Conservation (phyloP, 2,329 filamentous ascomycete genomes). For the Talaromyces sp. region DNA sequence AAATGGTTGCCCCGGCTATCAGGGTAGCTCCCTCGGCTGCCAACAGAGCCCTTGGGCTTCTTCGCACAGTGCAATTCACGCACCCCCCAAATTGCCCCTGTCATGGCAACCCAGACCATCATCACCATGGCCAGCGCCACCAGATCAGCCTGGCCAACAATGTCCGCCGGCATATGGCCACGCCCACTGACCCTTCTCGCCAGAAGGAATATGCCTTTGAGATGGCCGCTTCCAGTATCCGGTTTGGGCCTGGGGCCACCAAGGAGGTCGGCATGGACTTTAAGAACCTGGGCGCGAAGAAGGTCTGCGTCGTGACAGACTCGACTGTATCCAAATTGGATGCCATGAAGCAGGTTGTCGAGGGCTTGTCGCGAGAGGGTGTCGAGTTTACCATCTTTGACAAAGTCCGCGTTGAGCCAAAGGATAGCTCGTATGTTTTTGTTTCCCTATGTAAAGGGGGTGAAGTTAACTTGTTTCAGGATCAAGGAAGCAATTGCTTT, state of each 20-base stretch:
- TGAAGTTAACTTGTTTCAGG: conserved; percentile 39
- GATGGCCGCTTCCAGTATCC: conserved; percentile 92
- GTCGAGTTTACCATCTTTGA: conserved; percentile 78
- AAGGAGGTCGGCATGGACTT: conserved; percentile 98
- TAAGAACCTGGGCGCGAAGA: conserved; percentile 80
- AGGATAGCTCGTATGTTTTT: conserved; percentile 71
- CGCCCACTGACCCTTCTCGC: conserved; percentile 64
- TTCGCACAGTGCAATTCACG: conserved; percentile 85
- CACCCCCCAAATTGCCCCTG: conserved; percentile 88
- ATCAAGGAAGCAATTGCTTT: conserved; percentile 87
- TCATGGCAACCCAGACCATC: conserved; percentile 80
- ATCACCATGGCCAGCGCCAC: conserved; percentile 56
- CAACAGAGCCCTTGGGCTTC: conserved; percentile 52
- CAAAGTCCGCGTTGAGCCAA: conserved; percentile 80
- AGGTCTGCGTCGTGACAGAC: conserved; percentile 91
- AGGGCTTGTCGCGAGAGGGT: conserved; percentile 72
- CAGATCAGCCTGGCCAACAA: conserved; percentile 50
- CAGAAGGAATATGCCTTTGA: conserved; percentile 98
- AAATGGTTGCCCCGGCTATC: conserved; percentile 37
- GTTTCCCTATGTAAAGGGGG: background rate
- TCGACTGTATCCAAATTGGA: conserved; percentile 73
- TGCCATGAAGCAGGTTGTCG: conserved; percentile 83
- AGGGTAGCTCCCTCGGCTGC: conserved; percentile 44
- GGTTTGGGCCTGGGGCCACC: conserved; percentile 88
- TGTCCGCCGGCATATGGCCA: conserved; percentile 63